Base-by-base conservation (phyloP, 2,329 filamentous ascomycete genomes). In the Purpureocillium lavendulum region DNA sequence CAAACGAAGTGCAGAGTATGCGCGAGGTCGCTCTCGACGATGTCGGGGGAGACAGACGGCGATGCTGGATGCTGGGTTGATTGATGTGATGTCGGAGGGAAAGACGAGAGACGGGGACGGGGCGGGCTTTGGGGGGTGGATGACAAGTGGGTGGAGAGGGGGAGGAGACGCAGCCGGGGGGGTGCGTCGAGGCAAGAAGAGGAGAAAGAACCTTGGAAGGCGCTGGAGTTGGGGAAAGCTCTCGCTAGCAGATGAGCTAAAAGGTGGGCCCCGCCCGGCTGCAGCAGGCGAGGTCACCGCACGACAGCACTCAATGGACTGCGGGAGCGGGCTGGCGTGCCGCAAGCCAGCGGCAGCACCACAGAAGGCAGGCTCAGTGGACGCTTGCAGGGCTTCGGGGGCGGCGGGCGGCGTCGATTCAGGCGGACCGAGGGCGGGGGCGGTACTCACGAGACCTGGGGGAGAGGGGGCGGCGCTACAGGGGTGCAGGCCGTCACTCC, bases 131-230 rank as follows among this genome's bases (percentile, higher is more conserved):
- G n/a, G 29, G 40, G 40, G 28, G 40, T 35, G 38, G 42, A 40
- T 39, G 39, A 41, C 26, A 44, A 42, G 44, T 43, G 36, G 40
- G 44, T 45, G 43, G 42, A 35, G 40, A 40, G 40, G 43, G n/a
- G 39, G 35, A 40, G 44, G 42, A 43, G 33, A 40, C 49, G 43
- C 38, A 40, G 42, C 42, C 49, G 46, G 45, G 40, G 44, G 40
- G 21, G 21, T 5, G 21, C 5, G 21, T 26, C 21, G 10, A 26
- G 21, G 21, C 10, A 10, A 26, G 21, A 26, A 26, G 21, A 26
- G 21, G 21, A 26, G 21, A 26, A 26, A 26, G 21, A n/a, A n/a
- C n/a, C n/a, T n/a, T n/a, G n/a, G n/a, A 26, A 26, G 21, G 21
- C 21, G 21, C 21, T 26, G 21, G 21, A 26, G 21, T 26, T 26